Base-by-base conservation (phyloP, 176 grass and related monocot species). In the Alopecurus myosuroides region DNA sequence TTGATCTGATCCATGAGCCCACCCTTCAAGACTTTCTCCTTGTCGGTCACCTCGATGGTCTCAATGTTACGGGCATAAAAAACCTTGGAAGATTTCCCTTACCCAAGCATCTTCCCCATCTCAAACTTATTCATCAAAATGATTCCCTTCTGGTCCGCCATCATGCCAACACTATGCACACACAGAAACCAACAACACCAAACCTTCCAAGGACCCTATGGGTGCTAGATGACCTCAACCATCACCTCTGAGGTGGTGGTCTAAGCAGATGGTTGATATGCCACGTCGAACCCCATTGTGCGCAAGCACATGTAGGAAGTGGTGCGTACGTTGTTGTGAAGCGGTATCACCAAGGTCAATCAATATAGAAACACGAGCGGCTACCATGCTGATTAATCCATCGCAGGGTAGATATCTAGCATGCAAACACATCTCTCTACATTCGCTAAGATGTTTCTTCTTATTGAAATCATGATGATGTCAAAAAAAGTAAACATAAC, bases 361-460 rank as follows among this genome's bases (percentile, higher is more conserved):
- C 36, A 79, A 76, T 53, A 84, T 67, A 53, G 51, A 9, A 45
- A 35, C 50, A 37, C 17, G 85, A 50, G 33, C 13, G 28, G 60
- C 76, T 85, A 85, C 81, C 85, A 70, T 77, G 85, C 81, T 81
- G 3, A 77, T n/a, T 36, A 85, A 39, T 56, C 85, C 75, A 85
- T 96, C 81, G 78, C 77, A 92, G 65, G 92, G 88, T 85, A 89
- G 89, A 87, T 89, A 86, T 88, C 82, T 94, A 76, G 49, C 90
- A 85, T 94, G 88, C 90, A 99, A 99, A 88, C 97, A 99, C 94
- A 99, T 99, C 94, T 99, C 88, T 97, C 97, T 87, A 94, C 97
- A 99, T 99, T 99, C 97, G 94, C 94, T 94, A 86, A 85, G 76
- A 68, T 77, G 91, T 80, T 74, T 84, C 86, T 96, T 82, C 42